These are phyloP conservation scores for Salix arbutifolia DNA, from an alignment of 345 rosid species.

Conservation along the genomic window DNA sequence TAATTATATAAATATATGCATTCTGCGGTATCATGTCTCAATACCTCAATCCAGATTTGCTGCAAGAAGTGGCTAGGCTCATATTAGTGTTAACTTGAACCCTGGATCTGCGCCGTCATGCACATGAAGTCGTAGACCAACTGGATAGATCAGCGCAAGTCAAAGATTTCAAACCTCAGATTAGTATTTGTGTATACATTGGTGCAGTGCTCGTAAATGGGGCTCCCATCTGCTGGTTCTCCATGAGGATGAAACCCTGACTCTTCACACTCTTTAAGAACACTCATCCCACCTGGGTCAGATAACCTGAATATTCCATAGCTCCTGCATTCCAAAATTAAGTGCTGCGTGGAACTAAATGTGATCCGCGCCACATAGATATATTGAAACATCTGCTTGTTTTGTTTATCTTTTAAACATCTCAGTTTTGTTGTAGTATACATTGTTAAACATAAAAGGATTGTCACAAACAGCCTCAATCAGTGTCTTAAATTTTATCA, in stretches of 20 bases:
- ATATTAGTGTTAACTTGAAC: conserved; percentile 1
- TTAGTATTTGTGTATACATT: conserved; percentile 78
- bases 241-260: conserved; percentile 67
- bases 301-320: conserved; percentile 70
- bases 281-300: conserved; percentile 69
- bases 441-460: not conserved
- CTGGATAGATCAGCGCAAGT: conserved; percentile 50
- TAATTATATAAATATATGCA: too few species aligned
- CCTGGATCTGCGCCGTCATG: not conserved
- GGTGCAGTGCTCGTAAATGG: conserved; percentile 63
- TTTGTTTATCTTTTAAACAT: not conserved
- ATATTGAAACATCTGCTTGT: not conserved
- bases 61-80: too few species aligned
- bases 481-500: not conserved
- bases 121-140: not conserved
- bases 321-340: conserved; percentile 37
- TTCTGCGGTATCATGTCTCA: not conserved
- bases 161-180: conserved; percentile 85
- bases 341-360: not conserved
- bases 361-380: not conserved
- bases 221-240: conserved; percentile 70
- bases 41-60: not conserved
- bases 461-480: not conserved
- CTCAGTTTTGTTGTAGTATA: not conserved
- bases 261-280: conserved; percentile 62